These are phyloP conservation scores for Salvia hispanica DNA, from an alignment of 257 asterid species.

Conservation along the genomic window DNA sequence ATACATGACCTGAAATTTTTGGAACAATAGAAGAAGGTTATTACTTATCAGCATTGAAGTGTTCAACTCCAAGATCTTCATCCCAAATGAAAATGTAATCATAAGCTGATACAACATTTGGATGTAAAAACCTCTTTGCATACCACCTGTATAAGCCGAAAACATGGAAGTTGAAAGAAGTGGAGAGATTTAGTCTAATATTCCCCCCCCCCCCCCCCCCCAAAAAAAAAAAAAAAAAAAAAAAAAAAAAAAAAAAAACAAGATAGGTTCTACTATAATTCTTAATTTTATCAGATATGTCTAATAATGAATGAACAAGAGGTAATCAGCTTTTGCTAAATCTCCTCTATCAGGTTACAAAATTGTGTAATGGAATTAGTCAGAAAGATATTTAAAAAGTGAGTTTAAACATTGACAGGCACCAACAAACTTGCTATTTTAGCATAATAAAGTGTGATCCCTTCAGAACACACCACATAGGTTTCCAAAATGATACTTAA, in stretches of 20 bases:
- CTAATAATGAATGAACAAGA: neutral
- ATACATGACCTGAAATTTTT: constrained; percentile 1
- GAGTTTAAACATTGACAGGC: constrained; percentile 1
- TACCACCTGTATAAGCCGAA: constrained; percentile 73
- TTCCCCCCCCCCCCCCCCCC: too few relatives aligned
- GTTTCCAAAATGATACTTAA: neutral
- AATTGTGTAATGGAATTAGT: neutral
- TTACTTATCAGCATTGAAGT: constrained; percentile 83
- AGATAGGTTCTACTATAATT: neutral
- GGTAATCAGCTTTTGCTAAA: neutral
- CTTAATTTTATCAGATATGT: constrained; percentile 3
- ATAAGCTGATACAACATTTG: constrained; percentile 91
- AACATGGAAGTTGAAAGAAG: constrained; percentile 18
- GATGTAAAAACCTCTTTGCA: constrained; percentile 95
- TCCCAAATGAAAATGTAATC: constrained; percentile 98
- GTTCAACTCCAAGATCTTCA: constrained; percentile 99
- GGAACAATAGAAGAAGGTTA: constrained; percentile 15
- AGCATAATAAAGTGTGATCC: constrained; percentile 20
- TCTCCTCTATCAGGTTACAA: constrained; percentile 17
- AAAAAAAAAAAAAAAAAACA: constrained; percentile 24
- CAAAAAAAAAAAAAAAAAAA: too few relatives aligned
- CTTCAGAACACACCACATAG: neutral
- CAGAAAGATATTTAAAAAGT: neutral
- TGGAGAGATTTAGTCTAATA: neutral
- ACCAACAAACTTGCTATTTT: neutral